Evolutionary conservation across 441 rosid genomes (phyloP).

Genomic region (Brassica hybrid): DNA sequence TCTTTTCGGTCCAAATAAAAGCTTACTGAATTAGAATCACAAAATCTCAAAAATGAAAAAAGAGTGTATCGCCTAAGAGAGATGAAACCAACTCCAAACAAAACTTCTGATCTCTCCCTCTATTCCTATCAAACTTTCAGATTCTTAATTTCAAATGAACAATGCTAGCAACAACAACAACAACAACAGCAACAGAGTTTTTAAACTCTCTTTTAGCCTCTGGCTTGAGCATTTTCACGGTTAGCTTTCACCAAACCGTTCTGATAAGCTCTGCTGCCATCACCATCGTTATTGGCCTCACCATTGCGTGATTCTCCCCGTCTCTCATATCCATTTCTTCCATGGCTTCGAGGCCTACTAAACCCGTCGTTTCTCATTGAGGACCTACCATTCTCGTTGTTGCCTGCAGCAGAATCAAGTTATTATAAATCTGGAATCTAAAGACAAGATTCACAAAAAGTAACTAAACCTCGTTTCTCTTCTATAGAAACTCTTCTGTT

Average conservation of each 20-base stretch:
- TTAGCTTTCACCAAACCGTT: conserved; percentile 48
- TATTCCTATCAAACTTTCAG: conserved; percentile 30
- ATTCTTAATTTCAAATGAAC: conserved; percentile 27
- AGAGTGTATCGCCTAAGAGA: not conserved
- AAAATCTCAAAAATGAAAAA: conserved; percentile 14
- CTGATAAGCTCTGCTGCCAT: conserved; percentile 49
- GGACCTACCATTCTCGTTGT: conserved; percentile 46
- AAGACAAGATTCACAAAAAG: conserved; percentile 5
- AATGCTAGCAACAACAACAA: not conserved
- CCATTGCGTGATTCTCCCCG: conserved; percentile 46
- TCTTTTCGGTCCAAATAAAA: not conserved
- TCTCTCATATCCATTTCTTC: conserved; percentile 40
- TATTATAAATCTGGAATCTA: not conserved
- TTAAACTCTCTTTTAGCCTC: not conserved
- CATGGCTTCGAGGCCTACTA: conserved; percentile 49
- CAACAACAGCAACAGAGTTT: conserved; percentile 1
- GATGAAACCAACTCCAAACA: not conserved
- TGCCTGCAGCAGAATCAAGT: conserved; percentile 44
- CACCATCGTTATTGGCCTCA: conserved; percentile 32
- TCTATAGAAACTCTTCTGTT: conserved; percentile 68
- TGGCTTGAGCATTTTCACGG: conserved; percentile 41
- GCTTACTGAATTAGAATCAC: not conserved
- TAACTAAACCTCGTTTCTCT: conserved; percentile 66
- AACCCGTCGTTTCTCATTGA: conserved; percentile 49
- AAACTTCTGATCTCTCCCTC: conserved; percentile 35